Percentiles rank a stretch among this genome's conserved stretches.
These are phyloP conservation scores for Pulveroboletus sp. DNA, from an alignment of 768 basidiomycete genomes.

Conservation along the genomic window DNA sequence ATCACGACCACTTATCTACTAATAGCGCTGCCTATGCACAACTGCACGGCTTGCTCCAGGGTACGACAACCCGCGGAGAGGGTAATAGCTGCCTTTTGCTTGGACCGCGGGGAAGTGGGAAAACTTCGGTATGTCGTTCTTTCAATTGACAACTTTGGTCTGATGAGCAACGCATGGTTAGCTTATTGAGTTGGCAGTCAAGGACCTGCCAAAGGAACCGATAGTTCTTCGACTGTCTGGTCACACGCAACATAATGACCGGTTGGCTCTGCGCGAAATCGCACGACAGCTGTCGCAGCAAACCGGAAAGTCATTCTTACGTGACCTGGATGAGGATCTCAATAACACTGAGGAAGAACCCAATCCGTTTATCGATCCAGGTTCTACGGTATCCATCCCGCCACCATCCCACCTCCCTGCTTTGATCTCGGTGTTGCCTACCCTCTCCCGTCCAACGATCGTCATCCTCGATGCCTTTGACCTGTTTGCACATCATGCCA, in stretches of 20 bases:
- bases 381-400: conserved; percentile 41
- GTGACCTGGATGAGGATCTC: conserved; percentile 28
- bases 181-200: conserved; percentile 60
- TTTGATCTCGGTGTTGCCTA: conserved; percentile 72
- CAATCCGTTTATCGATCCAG: conserved; percentile 48
- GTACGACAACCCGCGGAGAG: conserved; percentile 76
- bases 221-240: conserved; percentile 83
- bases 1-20: conserved; percentile 37
- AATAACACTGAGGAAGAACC: conserved; percentile 38
- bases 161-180: conserved; percentile 25
- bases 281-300: conserved; percentile 78
- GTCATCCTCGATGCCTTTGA: conserved; percentile 92
- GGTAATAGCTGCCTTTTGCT: conserved; percentile 90
- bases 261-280: conserved; percentile 88
- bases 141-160: background rate
- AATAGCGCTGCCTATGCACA: conserved; percentile 55
- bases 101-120: conserved; percentile 84
- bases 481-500: conserved; percentile 84
- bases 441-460: conserved; percentile 73
- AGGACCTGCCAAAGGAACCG: conserved; percentile 44
- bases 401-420: conserved; percentile 69
- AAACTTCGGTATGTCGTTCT: conserved; percentile 55
- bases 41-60: conserved; percentile 59
- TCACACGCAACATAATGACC: conserved; percentile 79
- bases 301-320: conserved; percentile 59